Conservation (phyloP, 2,329 filamentous ascomycete genomes). For the Scopulariopsis brevicaulis region DNA sequence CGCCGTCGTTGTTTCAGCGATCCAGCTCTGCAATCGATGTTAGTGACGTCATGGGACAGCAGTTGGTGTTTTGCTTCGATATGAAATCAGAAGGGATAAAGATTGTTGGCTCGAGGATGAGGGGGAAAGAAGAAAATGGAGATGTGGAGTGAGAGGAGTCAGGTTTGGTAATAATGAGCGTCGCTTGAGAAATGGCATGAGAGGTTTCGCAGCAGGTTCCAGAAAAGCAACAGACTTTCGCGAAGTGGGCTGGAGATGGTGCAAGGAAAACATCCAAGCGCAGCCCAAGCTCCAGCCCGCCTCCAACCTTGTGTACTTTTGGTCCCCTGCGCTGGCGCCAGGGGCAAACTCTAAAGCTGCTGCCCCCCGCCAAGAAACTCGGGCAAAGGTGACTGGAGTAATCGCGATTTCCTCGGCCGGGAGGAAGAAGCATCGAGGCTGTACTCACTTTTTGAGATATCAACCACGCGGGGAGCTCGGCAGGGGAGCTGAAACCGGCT, state of each 20-base stretch:
- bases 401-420: too few relatives aligned
- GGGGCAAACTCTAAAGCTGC: background rate
- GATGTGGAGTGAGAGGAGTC: background rate
- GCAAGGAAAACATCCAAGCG: background rate
- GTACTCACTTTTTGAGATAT: background rate
- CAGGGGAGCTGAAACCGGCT: background rate
- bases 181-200: background rate
- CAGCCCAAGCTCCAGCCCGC: background rate
- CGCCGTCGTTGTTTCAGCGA: background rate
- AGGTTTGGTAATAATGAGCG: background rate
- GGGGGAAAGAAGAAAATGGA: background rate
- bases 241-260: background rate
- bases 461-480: too few relatives aligned
- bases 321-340: background rate
- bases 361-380: background rate
- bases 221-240: background rate
- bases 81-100: constrained; percentile 1
- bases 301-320: background rate
- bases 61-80: background rate
- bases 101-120: background rate
- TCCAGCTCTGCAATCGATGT: background rate
- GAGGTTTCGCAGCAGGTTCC: background rate
- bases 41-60: background rate
- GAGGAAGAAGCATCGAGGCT: too few relatives aligned
- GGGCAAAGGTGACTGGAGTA: too few relatives aligned